Base-by-base conservation (phyloP, 768 basidiomycete genomes). In the Tricholoma sp. region DNA sequence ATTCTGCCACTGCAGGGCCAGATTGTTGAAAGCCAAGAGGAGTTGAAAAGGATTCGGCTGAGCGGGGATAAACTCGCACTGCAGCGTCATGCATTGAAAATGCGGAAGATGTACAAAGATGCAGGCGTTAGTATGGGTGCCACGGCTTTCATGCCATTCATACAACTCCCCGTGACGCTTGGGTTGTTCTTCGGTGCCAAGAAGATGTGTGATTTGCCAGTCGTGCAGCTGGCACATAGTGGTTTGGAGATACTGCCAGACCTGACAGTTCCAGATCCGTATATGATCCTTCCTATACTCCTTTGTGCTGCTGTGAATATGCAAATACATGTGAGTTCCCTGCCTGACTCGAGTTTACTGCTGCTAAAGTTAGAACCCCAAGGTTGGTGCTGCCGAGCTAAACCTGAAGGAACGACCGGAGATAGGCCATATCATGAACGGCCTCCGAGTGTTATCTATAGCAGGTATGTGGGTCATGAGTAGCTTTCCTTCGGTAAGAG, bases 171-270 rank as follows among this genome's bases (percentile, higher is more conserved):
- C 1, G 76, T 93, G 43, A 86, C 88, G 47, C 72, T 97, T 31
- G 85, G 86, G 12, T 72, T 91, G 74, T 98, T 98, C 79, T 86
- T 93, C 62, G 91, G 83, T 16, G 68, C 96, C 55, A 84, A 83
- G 71, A 75, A 74, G 49, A 79, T 98, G 76, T 85, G 86, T 63
- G 74, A 78, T 50, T 69, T 86, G 46, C 91, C 91, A 0, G 70
- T 97, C 18, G 78, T 78, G 54, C 92, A 93, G 73, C 69, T 98
- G 64, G 79, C 81, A 61, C 74, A 84, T 59, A 93, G 91, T 57
- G 94, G 95, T 0, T 69, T 93, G 29, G 76, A 71, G 46, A 84
- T 85, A 72, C 69, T 95, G 37, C 84, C 85, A 0, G 89, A 98
- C 70, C 72, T 98, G 61, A 92, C 93, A 0, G 68, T 78, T 2